Evolutionary conservation across 2,329 filamentous ascomycete species (phyloP).

Genomic region (Paecilomyces sp.): DNA sequence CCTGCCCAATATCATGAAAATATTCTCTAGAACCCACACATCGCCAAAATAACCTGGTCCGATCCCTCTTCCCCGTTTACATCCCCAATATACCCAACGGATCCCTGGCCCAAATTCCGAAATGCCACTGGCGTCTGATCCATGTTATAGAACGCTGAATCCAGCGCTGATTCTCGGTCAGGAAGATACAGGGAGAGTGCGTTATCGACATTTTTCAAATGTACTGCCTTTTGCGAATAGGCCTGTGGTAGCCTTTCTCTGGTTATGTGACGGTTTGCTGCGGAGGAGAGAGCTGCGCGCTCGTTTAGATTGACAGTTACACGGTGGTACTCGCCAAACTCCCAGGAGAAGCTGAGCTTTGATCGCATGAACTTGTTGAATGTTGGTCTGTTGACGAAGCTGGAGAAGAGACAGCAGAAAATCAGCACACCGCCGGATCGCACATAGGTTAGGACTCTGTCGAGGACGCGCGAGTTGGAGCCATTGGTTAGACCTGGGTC

Average conservation of each 20-base stretch:
- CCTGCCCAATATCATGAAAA: too few species aligned
- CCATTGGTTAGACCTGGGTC: conserved; percentile 14
- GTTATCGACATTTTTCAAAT: conserved; percentile 4
- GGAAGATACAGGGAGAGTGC: conserved; percentile 5
- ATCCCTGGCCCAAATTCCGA: conserved; percentile 16
- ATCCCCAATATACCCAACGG: conserved; percentile 21
- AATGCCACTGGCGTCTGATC: conserved; percentile 17
- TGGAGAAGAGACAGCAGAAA: conserved; percentile 17
- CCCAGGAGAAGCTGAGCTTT: conserved; percentile 15
- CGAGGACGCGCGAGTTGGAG: conserved; percentile 12
- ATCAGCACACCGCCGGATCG: conserved; percentile 16
- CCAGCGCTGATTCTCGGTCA: too few species aligned
- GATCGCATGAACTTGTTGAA: conserved; percentile 14
- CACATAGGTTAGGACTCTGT: conserved; percentile 14
- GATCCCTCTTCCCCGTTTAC: conserved; percentile 16
- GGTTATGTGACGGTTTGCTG: neutral
- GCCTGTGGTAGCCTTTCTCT: neutral
- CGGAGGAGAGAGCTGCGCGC: neutral
- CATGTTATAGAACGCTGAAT: neutral
- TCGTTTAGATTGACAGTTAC: conserved; percentile 12
- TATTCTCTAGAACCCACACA: conserved; percentile 15
- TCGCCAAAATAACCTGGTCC: conserved; percentile 12
- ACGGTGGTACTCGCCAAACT: conserved; percentile 13
- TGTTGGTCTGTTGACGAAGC: conserved; percentile 10
- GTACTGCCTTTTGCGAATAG: conserved; percentile 5